Evolutionary conservation across 2,329 filamentous ascomycete species (phyloP).

Genomic region (Pyrenochaeta sp.): DNA sequence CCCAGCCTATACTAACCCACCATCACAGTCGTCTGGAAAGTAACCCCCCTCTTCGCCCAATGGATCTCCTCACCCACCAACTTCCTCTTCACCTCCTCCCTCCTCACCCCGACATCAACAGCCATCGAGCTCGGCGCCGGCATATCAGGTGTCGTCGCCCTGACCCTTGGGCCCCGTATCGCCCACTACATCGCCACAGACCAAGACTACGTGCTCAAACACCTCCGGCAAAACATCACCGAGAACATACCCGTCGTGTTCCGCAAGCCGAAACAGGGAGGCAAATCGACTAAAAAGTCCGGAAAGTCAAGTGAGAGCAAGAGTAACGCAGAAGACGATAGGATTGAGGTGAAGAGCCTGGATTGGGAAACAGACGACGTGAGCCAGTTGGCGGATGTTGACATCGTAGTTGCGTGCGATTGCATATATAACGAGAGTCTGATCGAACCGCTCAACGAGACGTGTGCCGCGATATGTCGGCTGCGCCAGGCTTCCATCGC

Average conservation of each 20-base stretch:
- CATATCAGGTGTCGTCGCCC: constrained; percentile 79
- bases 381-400: constrained; percentile 63
- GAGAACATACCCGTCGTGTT: constrained; percentile 59
- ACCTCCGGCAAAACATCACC: constrained; percentile 78
- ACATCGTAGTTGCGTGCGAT: constrained; percentile 84
- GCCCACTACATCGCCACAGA: constrained; percentile 81
- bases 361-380: constrained; percentile 80
- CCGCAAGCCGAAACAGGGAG: constrained; percentile 14
- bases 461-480: constrained; percentile 77
- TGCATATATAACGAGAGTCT: constrained; percentile 95
- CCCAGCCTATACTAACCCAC: constrained; percentile 6
- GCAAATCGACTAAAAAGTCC: constrained; percentile 13
- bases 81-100: constrained; percentile 64
- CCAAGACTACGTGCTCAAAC: constrained; percentile 81
- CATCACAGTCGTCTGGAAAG: constrained; percentile 81
- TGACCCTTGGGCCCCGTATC: constrained; percentile 70
- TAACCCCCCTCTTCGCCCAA: constrained; percentile 81
- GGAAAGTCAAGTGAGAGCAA: constrained; percentile 27
- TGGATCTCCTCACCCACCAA: constrained; percentile 76
- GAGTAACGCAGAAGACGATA: not conserved
- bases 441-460: constrained; percentile 80
- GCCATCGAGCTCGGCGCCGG: constrained; percentile 89
- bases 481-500: constrained; percentile 62
- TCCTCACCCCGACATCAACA: constrained; percentile 64
- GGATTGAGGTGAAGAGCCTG: constrained; percentile 53